Evolutionary conservation across 768 basidiomycete species (phyloP).

Genomic region (Sarcomyxa edulis): DNA sequence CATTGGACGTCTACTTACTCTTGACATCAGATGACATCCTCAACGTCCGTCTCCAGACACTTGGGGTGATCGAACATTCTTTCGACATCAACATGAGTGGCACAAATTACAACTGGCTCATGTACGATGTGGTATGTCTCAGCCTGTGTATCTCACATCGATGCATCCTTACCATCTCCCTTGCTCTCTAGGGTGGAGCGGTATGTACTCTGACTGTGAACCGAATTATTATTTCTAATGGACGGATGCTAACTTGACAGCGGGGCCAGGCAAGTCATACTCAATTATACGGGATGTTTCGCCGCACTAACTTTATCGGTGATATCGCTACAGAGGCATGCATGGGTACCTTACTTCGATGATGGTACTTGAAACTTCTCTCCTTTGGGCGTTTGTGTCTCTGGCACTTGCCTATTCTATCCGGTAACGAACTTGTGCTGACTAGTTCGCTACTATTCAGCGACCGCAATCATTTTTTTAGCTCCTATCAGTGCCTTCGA

Average conservation of each 20-base stretch:
- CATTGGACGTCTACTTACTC: constrained; percentile 3
- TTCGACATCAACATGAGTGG: constrained; percentile 65
- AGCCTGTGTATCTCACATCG: too few relatives aligned
- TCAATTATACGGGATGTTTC: constrained; percentile 3
- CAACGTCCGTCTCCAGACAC: constrained; percentile 73
- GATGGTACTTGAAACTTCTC: constrained; percentile 48
- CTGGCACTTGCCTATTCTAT: background rate
- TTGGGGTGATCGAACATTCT: constrained; percentile 74
- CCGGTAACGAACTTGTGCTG: background rate
- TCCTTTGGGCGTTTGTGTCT: too few relatives aligned
- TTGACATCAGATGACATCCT: constrained; percentile 60
- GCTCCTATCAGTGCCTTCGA: constrained; percentile 86
- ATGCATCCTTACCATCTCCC: too few relatives aligned
- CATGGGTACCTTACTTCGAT: constrained; percentile 84
- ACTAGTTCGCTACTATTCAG: constrained; percentile 30
- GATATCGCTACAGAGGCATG: constrained; percentile 48
- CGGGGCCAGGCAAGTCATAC: constrained; percentile 50
- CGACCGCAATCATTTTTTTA: constrained; percentile 81
- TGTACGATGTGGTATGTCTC: constrained; percentile 85
- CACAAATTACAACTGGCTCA: constrained; percentile 64
- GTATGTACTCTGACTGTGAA: constrained; percentile 36
- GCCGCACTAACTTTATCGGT: constrained; percentile 2
- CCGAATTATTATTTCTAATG: constrained; percentile 5
- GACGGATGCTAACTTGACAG: constrained; percentile 23
- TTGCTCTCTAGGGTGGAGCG: too few relatives aligned